A percentile compares a stretch with the other conserved stretches of the same genome.
phyloP scores from a whole-genome alignment of 75 land plant genomes.

The Adiantum capillusveneris region DNA sequence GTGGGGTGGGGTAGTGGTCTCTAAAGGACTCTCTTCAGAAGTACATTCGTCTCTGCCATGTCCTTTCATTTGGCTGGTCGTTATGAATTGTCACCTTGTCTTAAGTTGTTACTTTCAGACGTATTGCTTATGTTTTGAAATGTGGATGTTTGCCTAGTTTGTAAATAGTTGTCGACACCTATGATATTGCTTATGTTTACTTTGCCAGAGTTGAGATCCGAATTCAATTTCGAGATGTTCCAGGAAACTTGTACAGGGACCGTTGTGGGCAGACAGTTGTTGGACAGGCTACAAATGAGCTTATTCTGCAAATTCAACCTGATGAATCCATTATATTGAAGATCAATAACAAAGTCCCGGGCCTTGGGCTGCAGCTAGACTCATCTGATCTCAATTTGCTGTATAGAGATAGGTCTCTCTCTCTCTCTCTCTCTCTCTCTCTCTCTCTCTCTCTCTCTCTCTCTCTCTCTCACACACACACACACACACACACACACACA shows the following conservation, averaged over 20 bases:
- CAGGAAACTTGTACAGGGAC: slow-evolving; percentile 63
- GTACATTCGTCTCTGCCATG: no score
- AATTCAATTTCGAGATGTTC: slow-evolving; percentile 66
- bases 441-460: slow-evolving; percentile 7
- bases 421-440: slow-evolving; percentile 6
- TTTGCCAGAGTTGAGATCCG: slow-evolving; percentile 65
- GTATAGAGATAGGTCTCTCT: slow-evolving; percentile 55
- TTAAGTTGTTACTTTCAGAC: no score
- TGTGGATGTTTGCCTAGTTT: no score
- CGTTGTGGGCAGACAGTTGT: slow-evolving; percentile 26
- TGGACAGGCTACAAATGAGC: slow-evolving; percentile 62
- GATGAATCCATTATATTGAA: slow-evolving; percentile 65
- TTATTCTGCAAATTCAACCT: slow-evolving; percentile 51
- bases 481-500: slow-evolving; percentile 13
- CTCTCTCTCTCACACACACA: slow-evolving; percentile 13
- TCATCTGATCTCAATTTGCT: slow-evolving; percentile 65
- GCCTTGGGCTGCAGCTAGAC: slow-evolving; percentile 64
- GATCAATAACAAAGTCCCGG: slow-evolving; percentile 84
- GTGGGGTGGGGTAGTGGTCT: no score
- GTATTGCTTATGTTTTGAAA: no score
- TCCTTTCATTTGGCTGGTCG: no score
- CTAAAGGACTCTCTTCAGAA: no score
- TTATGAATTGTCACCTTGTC: no score
- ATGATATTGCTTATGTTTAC: background rate
- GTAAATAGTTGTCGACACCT: no score